A percentile compares a stretch with the other conserved stretches of the same genome.
Conservation (phyloP, 805 yeast species). For the Saccharomycopsis javanensis region DNA sequence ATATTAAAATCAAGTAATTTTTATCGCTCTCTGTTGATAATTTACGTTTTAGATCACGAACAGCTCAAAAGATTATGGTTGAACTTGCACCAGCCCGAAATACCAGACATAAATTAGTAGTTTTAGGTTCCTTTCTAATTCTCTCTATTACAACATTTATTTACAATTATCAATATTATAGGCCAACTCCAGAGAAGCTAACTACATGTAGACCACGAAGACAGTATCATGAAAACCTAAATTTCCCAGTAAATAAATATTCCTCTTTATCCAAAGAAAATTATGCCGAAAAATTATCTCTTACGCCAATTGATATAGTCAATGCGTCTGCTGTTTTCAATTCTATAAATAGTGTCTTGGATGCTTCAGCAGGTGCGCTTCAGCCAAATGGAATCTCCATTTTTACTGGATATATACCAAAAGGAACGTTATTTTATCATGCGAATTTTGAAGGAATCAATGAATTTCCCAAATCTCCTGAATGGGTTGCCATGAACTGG, state of each 20-base stretch:
- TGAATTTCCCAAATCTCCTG: slow-evolving; percentile 36
- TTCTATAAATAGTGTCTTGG: slow-evolving; percentile 42
- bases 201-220: background rate
- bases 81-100: too few species aligned
- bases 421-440: slow-evolving; percentile 50
- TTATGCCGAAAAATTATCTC: background rate
- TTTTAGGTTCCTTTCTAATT: background rate
- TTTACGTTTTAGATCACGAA: too few species aligned
- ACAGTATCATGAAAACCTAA: background rate
- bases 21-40: too few species aligned
- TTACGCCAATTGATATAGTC: slow-evolving; percentile 21
- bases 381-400: slow-evolving; percentile 49
- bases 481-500: slow-evolving; percentile 58
- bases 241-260: slow-evolving; percentile 1
- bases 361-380: slow-evolving; percentile 41
- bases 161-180: background rate
- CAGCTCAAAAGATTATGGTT: too few species aligned
- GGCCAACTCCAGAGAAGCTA: background rate
- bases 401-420: slow-evolving; percentile 51
- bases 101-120: background rate
- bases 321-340: slow-evolving; percentile 51
- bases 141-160: background rate
- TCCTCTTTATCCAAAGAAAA: background rate
- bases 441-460: slow-evolving; percentile 31
- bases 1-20: too few species aligned